Conservation (phyloP, 345 rosid species). For the Erysimum cheiranthoides region DNA sequence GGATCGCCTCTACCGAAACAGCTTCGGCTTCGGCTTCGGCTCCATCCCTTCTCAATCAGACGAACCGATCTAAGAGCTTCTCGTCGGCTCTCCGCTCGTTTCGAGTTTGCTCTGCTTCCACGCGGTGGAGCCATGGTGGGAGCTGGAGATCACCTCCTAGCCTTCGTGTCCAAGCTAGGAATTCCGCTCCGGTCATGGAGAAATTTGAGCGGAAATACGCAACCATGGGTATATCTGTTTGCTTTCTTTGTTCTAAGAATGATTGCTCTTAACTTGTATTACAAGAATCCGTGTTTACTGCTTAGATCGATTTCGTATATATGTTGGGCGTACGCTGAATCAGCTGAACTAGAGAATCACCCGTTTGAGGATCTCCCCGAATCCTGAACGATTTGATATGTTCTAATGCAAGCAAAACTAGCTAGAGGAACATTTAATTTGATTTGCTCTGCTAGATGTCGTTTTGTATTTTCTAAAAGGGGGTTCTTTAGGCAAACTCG, state of each 20-base stretch:
- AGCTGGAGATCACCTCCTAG: conserved; percentile 51
- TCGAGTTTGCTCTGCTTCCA: conserved; percentile 46
- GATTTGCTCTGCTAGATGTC: conserved; percentile 3
- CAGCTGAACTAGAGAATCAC: background rate
- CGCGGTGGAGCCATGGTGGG: conserved; percentile 52
- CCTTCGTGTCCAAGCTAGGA: conserved; percentile 58
- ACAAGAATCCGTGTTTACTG: conserved; percentile 28
- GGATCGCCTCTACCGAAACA: conserved; percentile 29
- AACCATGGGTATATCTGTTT: conserved; percentile 53
- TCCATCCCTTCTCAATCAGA: conserved; percentile 33
- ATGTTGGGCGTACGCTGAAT: background rate
- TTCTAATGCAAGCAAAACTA: background rate
- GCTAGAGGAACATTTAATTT: conserved; percentile 10
- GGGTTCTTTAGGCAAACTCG: no score
- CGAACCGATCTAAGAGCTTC: conserved; percentile 49
- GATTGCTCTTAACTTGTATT: conserved; percentile 24
- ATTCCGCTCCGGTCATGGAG: conserved; percentile 49
- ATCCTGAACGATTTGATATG: background rate
- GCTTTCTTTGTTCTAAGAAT: conserved; percentile 6
- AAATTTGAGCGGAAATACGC: conserved; percentile 62
- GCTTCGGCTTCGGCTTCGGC: conserved; percentile 40
- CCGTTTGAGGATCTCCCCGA: background rate
- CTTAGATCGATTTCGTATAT: conserved; percentile 6
- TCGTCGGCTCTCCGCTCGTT: conserved; percentile 48
- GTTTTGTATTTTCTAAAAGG: background rate